Evolutionary conservation across 1,139 yeast genomes (phyloP), one percentile per base, ranked within the genome.

Genomic region (Saccharomyces uvarum): DNA sequence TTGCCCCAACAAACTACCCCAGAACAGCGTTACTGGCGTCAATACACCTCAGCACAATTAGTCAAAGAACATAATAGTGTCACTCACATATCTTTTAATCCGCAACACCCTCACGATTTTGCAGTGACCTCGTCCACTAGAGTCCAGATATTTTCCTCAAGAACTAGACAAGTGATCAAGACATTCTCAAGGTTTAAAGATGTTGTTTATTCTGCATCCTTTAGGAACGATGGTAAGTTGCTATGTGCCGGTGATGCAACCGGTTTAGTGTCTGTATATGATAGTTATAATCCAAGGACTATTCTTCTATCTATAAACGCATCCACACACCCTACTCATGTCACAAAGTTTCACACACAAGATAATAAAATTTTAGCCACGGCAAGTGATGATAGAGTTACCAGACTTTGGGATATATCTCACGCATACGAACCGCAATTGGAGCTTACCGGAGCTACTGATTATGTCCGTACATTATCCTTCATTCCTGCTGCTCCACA

Each of bases 61-160:
- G 91, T 91, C 51, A 93, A 93, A 71, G 99, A 95, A 71, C 93
- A 88, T 73, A 90, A 88, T 69, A 88, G 97, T 31, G 89, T 95
- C 53, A 84, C 87, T 46, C 95, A 89, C 66, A 84, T 93, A 55
- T 80, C 85, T 61, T 95, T 93, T 76, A 91, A 88, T 67, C 97
- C 97, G 0, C 80, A 77, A 49, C 75, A 86, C 24, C 97, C 97
- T 3, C 84, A 88, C 68, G 98, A 93, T 73, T 88, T 93, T 74
- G 98, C 97, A 26, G 90, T 93, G 28, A 86, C 97, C 0, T 85
- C 96, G 47, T 86, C 96, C 26, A 87, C 98, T 0, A 78, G 97
- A 66, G 87, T 95, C 53, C 98, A 93, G 69, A 82, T 95, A 9
- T 88, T 91, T 67, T 88, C 96, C 0, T 86, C 97, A 19, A 88